Conservation (phyloP, 305 asterid species). For the Fraxinus velutina region DNA sequence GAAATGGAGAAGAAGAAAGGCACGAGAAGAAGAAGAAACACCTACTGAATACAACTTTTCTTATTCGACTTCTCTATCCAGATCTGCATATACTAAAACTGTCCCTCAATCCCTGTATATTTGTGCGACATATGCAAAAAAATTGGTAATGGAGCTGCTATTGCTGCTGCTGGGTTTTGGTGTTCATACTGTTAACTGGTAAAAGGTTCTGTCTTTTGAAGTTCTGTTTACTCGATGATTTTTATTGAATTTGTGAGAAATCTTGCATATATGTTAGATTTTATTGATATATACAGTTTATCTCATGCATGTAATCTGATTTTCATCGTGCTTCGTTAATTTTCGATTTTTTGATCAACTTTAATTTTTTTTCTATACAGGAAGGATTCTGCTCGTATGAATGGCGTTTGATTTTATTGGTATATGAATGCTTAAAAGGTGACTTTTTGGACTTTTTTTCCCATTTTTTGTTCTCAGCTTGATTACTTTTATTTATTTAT, state of each 20-base stretch:
- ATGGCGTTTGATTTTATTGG: slow-evolving; percentile 16
- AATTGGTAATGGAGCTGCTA: slow-evolving; percentile 13
- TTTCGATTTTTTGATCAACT: background rate
- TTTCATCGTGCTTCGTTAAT: background rate
- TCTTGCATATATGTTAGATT: background rate
- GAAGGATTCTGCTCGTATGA: background rate
- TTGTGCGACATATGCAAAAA: slow-evolving; percentile 11
- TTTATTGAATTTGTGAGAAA: background rate
- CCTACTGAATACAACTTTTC: slow-evolving; percentile 20
- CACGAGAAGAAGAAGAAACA: slow-evolving; percentile 36
- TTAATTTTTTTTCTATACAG: background rate
- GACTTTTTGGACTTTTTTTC: background rate
- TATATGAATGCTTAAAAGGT: slow-evolving; percentile 28
- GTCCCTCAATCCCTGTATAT: background rate
- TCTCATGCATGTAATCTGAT: background rate
- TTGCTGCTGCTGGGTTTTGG: background rate
- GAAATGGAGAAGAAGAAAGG: slow-evolving; percentile 48
- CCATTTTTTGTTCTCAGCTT: background rate
- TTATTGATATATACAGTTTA: background rate
- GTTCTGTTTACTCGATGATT: background rate
- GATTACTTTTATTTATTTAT: background rate
- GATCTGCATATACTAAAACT: slow-evolving; percentile 40
- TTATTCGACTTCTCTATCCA: slow-evolving; percentile 44
- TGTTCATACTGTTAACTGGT: slow-evolving; percentile 26
- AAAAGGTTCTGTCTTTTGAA: slow-evolving; percentile 8